These are phyloP conservation scores for Micractinium conductrix DNA, from an alignment of 139 green algal species.

Conservation along the genomic window DNA sequence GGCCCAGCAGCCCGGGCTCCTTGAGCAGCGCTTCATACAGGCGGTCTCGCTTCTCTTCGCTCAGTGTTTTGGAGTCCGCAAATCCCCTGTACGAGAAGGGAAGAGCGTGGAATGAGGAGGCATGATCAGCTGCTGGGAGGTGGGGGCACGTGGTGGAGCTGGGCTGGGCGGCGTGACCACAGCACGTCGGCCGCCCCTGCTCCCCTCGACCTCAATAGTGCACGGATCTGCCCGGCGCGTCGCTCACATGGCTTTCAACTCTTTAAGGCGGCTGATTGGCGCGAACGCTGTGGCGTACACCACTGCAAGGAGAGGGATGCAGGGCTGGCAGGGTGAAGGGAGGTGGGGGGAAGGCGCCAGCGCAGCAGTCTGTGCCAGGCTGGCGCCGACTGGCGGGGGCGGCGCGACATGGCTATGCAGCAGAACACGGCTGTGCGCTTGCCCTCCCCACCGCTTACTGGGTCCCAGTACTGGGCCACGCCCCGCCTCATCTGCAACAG, in stretches of 20 bases:
- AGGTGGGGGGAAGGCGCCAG: conserved; percentile 77
- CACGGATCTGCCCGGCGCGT: too few species aligned
- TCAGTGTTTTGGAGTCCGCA: conserved; percentile 88
- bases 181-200: too few species aligned
- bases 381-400: too few species aligned
- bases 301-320: background rate
- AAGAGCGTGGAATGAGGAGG: background rate
- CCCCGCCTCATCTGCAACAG: conserved; percentile 84
- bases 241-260: conserved; percentile 49
- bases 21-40: conserved; percentile 71
- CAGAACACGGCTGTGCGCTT: too few species aligned
- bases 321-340: conserved; percentile 25
- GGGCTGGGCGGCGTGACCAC: too few species aligned
- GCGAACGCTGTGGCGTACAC: conserved; percentile 41
- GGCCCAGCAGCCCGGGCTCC: conserved; percentile 63
- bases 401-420: too few species aligned
- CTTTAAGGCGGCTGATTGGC: conserved; percentile 27
- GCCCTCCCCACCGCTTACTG: conserved; percentile 55
- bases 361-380: too few species aligned
- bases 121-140: too few species aligned
- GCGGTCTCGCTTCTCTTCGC: conserved; percentile 64
- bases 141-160: too few species aligned
- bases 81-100: conserved; percentile 50
- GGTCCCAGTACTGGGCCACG: conserved; percentile 88
- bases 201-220: too few species aligned